phyloP scores from a whole-genome alignment of 257 asterid genomes.

The Jaltomata sinuosa region DNA sequence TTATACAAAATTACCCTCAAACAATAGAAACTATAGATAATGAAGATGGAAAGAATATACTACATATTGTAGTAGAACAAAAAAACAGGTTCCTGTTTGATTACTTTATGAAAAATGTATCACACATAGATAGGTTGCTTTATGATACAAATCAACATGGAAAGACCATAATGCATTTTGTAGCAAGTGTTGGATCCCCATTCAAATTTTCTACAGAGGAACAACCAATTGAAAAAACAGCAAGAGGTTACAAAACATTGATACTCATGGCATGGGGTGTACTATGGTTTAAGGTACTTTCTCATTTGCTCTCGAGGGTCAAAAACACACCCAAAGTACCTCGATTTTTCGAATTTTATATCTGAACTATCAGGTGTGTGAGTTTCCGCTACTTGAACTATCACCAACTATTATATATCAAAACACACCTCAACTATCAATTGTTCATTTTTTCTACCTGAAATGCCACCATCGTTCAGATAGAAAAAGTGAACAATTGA shows the following conservation, averaged over 20 bases:
- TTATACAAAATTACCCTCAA: not conserved
- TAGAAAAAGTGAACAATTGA: not conserved
- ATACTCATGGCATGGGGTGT: slow-evolving; percentile 6
- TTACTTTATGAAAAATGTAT: not conserved
- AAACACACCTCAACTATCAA: not conserved
- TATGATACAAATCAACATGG: not conserved
- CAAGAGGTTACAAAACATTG: not conserved
- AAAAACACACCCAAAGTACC: no score
- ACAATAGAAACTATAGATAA: not conserved
- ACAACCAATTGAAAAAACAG: not conserved
- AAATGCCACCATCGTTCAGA: not conserved
- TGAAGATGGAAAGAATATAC: not conserved
- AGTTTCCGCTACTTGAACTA: no score
- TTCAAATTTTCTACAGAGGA: not conserved
- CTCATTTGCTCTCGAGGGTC: not conserved
- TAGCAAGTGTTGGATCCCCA: not conserved
- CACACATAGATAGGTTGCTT: not conserved
- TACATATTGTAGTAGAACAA: not conserved
- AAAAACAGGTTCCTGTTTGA: not conserved
- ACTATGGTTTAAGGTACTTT: slow-evolving; percentile 4
- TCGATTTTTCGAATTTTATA: not conserved
- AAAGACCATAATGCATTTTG: slow-evolving; percentile 11
- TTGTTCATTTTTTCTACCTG: not conserved
- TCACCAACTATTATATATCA: not conserved
- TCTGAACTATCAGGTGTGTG: no score